A percentile compares a stretch with the other conserved stretches of the same genome.
phyloP scores from a whole-genome alignment of 2,329 filamentous ascomycete species.

The Keithomyces neogunnii region DNA sequence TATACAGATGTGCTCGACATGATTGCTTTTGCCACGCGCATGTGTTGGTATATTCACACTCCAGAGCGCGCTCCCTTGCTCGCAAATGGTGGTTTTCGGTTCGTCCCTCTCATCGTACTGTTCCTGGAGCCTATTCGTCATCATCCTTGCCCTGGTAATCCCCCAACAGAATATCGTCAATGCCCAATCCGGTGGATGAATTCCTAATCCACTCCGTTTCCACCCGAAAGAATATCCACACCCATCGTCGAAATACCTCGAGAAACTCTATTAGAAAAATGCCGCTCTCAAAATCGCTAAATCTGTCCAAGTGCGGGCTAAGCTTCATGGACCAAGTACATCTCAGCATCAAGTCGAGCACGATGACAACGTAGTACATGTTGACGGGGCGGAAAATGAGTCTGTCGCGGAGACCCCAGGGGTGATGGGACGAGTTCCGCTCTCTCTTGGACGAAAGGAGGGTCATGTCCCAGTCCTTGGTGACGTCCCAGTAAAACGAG shows the following conservation, averaged over 20 bases:
- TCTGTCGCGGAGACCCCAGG: conserved; percentile 68
- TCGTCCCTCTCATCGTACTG: too few species aligned
- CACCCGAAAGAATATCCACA: conserved; percentile 94
- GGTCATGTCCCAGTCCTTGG: conserved; percentile 93
- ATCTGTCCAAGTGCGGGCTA: conserved; percentile 70
- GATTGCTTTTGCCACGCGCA: too few species aligned
- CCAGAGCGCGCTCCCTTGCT: not conserved
- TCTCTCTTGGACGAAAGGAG: conserved; percentile 57
- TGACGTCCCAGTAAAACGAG: conserved; percentile 97
- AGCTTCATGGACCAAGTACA: conserved; percentile 91
- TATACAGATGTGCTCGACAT: not conserved
- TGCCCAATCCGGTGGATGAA: conserved; percentile 38
- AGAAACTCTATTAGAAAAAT: conserved; percentile 82
- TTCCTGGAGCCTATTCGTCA: conserved; percentile 19
- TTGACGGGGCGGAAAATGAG: conserved; percentile 63
- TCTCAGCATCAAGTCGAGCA: conserved; percentile 69
- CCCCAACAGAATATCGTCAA: conserved; percentile 67
- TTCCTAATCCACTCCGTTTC: conserved; percentile 84
- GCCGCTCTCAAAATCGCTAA: conserved; percentile 78
- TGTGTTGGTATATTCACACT: not conserved
- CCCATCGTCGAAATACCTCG: conserved; percentile 82
- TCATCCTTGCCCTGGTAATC: conserved; percentile 58
- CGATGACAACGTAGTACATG: conserved; percentile 77
- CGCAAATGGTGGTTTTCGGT: too few species aligned
- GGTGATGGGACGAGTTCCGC: conserved; percentile 55